Evolutionary conservation across 345 rosid species (phyloP), one percentile per base, ranked within the genome.

Genomic region (Euphorbia lathyris): DNA sequence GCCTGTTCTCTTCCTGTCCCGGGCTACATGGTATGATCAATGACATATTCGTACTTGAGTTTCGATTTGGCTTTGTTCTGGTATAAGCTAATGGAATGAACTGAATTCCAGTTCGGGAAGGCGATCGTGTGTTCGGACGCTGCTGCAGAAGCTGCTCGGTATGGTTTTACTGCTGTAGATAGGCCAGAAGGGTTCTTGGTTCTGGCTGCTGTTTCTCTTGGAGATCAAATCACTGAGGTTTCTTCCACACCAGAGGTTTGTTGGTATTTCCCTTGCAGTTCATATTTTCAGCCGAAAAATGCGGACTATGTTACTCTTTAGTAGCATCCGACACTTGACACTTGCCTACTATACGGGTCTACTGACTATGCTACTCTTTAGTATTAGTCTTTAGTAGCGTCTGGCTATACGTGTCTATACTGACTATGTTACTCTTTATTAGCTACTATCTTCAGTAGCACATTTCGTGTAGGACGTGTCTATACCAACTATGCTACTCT

Each of bases 71-170:
- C 17, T 19, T n/a, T n/a, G 7, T 40, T 40, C 11, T 5, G 7
- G 7, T 9, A 40, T 4, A 2, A 32, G 36, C 11, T 40, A 9
- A 40, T 9, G 11, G 27, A 23, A 9, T 25, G 13, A 11, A 26
- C 7, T 25, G 4, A 17, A 3, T 62, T 7, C 1, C 74, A 90
- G 99, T 85, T 95, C 51, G 97, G 97, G 53, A 87, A 52, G 69
- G 97, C 91, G 0, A 83, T 92, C 7, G 89, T 95, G n/a, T 90
- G 96, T 51, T 86, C 89, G 0, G 97, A 92, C 77, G 90, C 92
- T 22, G 92, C 92, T 0, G 91, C 93, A 14, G 96, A 95, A 73
- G 99, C 96, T 27, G 90, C 97, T 11, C 87, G 84, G 58, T 85
- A 86, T 40, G 91, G 93, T 10, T 92, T 88, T 63, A 86, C 93